Conservation (phyloP, 768 basidiomycete species). For the Kwoniella sp. region DNA sequence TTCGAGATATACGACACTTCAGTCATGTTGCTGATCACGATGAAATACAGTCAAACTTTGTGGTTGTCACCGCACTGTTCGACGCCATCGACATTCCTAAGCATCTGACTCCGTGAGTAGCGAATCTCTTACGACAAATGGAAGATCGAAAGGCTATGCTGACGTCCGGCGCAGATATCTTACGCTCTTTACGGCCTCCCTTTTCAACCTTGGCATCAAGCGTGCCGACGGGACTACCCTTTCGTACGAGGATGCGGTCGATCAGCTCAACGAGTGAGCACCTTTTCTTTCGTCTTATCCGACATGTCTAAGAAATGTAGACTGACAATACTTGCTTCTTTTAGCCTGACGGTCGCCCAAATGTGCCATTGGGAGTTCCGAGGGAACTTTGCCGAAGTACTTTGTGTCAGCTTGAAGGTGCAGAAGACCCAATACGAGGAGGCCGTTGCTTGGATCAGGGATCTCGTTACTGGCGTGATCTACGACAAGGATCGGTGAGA, state of each 20-base stretch:
- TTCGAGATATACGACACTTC: not conserved
- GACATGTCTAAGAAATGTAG: too few relatives aligned
- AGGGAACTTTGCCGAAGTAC: slow-evolving; percentile 68
- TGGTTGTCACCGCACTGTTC: slow-evolving; percentile 75
- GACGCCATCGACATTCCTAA: slow-evolving; percentile 73
- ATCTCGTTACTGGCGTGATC: slow-evolving; percentile 45
- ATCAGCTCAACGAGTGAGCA: slow-evolving; percentile 80
- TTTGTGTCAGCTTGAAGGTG: slow-evolving; percentile 80
- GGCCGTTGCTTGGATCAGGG: slow-evolving; percentile 71
- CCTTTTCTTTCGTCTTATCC: too few relatives aligned
- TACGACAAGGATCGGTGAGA: slow-evolving; percentile 51
- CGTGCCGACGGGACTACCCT: slow-evolving; percentile 69
- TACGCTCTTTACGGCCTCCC: slow-evolving; percentile 73
- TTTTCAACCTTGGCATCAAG: slow-evolving; percentile 84
- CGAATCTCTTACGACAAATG: too few relatives aligned
- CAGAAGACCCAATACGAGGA: slow-evolving; percentile 75
- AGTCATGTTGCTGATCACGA: not conserved
- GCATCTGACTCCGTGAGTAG: slow-evolving; percentile 71
- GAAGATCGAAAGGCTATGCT: too few relatives aligned
- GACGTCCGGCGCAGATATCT: slow-evolving; percentile 63
- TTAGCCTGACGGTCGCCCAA: slow-evolving; percentile 73
- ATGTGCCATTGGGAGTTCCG: slow-evolving; percentile 69
- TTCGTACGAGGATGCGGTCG: slow-evolving; percentile 84
- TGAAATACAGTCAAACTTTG: slow-evolving; percentile 90
- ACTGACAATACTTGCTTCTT: not conserved